Evolutionary conservation across 768 basidiomycete species (phyloP).

Genomic region (Tylopilus cervinicoccineus): DNA sequence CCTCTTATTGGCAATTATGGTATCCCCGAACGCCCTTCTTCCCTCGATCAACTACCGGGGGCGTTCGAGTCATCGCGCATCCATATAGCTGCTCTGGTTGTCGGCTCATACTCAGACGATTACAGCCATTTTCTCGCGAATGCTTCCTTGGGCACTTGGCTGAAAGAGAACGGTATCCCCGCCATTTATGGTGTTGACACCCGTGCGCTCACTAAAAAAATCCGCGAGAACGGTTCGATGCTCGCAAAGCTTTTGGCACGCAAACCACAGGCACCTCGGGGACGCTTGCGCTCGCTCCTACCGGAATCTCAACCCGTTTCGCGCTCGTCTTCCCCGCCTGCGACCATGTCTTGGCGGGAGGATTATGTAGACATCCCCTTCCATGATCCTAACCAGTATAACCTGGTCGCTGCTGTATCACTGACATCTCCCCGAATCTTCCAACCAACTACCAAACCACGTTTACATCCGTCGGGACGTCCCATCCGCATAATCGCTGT

Average conservation of each 20-base stretch:
- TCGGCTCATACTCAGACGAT: slow-evolving; percentile 91
- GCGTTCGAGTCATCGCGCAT: slow-evolving; percentile 96
- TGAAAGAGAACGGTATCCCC: slow-evolving; percentile 91
- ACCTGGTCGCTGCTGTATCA: slow-evolving; percentile 91
- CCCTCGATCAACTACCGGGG: slow-evolving; percentile 53
- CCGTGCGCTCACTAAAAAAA: slow-evolving; percentile 92
- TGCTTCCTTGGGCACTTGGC: slow-evolving; percentile 86
- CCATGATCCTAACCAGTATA: slow-evolving; percentile 81
- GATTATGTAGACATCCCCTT: slow-evolving; percentile 82
- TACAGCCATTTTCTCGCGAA: slow-evolving; percentile 92
- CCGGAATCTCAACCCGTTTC: slow-evolving; percentile 40
- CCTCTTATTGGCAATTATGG: slow-evolving; percentile 98
- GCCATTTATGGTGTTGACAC: slow-evolving; percentile 97
- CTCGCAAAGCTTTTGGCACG: slow-evolving; percentile 79
- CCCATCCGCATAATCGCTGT: slow-evolving; percentile 81
- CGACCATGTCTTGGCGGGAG: slow-evolving; percentile 67
- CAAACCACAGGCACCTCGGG: slow-evolving; percentile 42
- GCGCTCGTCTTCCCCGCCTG: slow-evolving; percentile 52
- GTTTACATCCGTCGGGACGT: slow-evolving; percentile 74
- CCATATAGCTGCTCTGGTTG: slow-evolving; percentile 86
- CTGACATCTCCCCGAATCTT: slow-evolving; percentile 63
- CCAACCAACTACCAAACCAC: slow-evolving; percentile 52
- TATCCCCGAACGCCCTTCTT: slow-evolving; percentile 65
- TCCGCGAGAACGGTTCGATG: slow-evolving; percentile 92
- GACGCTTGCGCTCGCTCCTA: slow-evolving; percentile 32